phyloP scores from a whole-genome alignment of 495 filamentous ascomycete genomes.

The Chaetomidium leptoderma region DNA sequence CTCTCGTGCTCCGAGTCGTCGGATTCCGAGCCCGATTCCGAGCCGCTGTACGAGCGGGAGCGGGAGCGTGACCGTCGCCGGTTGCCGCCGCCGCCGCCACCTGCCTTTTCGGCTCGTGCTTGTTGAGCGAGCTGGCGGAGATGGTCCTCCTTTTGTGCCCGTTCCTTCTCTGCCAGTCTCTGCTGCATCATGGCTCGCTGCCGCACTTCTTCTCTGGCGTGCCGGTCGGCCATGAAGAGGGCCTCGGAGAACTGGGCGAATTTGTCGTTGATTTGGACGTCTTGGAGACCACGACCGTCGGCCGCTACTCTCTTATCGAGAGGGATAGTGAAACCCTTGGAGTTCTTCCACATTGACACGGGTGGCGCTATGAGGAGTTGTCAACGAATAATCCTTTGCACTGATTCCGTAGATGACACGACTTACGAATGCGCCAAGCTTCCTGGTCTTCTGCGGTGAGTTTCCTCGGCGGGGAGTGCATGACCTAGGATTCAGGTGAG shows the following conservation, averaged over 20 bases:
- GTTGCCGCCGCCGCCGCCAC: slow-evolving; percentile 46
- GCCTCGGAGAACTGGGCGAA: slow-evolving; percentile 96
- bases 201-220: slow-evolving; percentile 92
- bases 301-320: slow-evolving; percentile 96
- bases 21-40: slow-evolving; percentile 55
- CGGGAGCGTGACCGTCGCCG: slow-evolving; percentile 41
- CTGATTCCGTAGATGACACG: not conserved
- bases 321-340: slow-evolving; percentile 95
- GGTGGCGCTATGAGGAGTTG: slow-evolving; percentile 54
- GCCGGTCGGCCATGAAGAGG: slow-evolving; percentile 86
- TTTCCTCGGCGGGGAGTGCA: slow-evolving; percentile 93
- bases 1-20: slow-evolving; percentile 72
- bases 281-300: slow-evolving; percentile 86
- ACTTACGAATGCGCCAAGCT: slow-evolving; percentile 72
- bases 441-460: slow-evolving; percentile 97
- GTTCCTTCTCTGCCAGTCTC: slow-evolving; percentile 93
- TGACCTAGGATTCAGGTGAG: slow-evolving; percentile 42
- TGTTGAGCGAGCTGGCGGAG: slow-evolving; percentile 85
- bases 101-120: slow-evolving; percentile 74
- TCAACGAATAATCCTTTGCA: not conserved
- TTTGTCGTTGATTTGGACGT: slow-evolving; percentile 98
- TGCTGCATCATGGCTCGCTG: slow-evolving; percentile 94
- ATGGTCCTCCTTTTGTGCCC: slow-evolving; percentile 87
- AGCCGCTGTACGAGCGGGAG: slow-evolving; percentile 51
- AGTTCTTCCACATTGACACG: slow-evolving; percentile 98